phyloP scores from a whole-genome alignment of 495 filamentous ascomycete genomes.

The Xylaria intraflava region DNA sequence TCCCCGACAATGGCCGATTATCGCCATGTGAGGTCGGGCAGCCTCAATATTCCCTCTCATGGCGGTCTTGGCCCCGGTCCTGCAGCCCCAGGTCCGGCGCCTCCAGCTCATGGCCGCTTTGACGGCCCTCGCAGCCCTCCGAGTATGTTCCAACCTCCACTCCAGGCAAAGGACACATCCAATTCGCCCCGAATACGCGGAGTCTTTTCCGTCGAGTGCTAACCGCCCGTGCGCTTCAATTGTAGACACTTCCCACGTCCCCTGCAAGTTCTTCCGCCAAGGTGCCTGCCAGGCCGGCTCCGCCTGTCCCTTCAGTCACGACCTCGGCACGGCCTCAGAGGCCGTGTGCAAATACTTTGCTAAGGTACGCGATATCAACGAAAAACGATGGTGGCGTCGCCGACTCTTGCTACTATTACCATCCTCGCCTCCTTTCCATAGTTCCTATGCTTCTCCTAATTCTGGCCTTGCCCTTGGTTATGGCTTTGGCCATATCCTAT shows the following conservation, averaged over 20 bases:
- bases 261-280: conserved; percentile 98
- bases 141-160: conserved; percentile 45
- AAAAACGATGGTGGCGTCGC: neutral
- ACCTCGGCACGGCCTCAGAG: conserved; percentile 68
- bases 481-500: neutral
- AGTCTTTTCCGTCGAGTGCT: neutral
- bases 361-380: conserved; percentile 57
- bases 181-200: neutral
- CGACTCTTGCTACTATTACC: neutral
- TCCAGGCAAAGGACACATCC: neutral
- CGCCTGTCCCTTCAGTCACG: conserved; percentile 94
- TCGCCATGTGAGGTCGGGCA: conserved; percentile 47
- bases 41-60: conserved; percentile 45
- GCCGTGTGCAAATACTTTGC: conserved; percentile 97
- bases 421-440: neutral
- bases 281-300: conserved; percentile 93
- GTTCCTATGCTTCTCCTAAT: too few relatives aligned
- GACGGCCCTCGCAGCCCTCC: conserved; percentile 75
- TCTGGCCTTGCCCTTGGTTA: too few relatives aligned
- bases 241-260: conserved; percentile 91
- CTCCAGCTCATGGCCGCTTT: conserved; percentile 44
- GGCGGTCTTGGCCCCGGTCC: conserved; percentile 32
- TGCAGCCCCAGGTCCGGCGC: conserved; percentile 34
- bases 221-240: conserved; percentile 8
- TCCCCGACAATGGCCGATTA: conserved; percentile 39